Evolutionary conservation across 257 asterid genomes (phyloP).

Genomic region (Nicotiana benthamiana): DNA sequence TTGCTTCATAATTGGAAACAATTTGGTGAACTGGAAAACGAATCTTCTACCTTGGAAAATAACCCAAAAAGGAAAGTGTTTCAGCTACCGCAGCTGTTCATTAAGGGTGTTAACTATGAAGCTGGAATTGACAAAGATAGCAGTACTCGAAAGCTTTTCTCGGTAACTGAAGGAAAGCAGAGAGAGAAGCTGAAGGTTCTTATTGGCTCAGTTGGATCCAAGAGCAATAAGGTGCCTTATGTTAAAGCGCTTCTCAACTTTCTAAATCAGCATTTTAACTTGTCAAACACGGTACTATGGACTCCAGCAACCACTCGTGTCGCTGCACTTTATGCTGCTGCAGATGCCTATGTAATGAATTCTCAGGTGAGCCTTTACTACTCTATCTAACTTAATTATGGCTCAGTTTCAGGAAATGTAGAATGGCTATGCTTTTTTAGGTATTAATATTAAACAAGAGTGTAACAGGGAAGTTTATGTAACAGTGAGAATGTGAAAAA

Average conservation of each 20-base stretch:
- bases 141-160: conserved; percentile 26
- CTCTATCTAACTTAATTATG: neutral
- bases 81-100: conserved; percentile 10
- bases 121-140: conserved; percentile 17
- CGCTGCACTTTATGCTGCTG: conserved; percentile 90
- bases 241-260: conserved; percentile 64
- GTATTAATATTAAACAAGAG: neutral
- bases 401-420: neutral
- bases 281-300: conserved; percentile 79
- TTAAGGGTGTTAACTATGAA: conserved; percentile 7
- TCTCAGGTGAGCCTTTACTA: conserved; percentile 56
- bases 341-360: conserved; percentile 93
- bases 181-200: conserved; percentile 56
- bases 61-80: conserved; percentile 5
- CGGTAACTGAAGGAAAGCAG: conserved; percentile 19
- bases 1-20: conserved; percentile 35
- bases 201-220: conserved; percentile 90
- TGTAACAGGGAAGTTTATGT: neutral
- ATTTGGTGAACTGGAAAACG: conserved; percentile 15
- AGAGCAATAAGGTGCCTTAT: conserved; percentile 78
- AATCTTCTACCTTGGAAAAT: conserved; percentile 11
- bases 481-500: too few relatives aligned
- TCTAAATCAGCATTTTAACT: conserved; percentile 48
- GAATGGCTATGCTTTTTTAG: neutral
- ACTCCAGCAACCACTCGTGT: conserved; percentile 94